phyloP scores from a whole-genome alignment of 495 filamentous ascomycete species.

The Parathielavia hyrcaniae region DNA sequence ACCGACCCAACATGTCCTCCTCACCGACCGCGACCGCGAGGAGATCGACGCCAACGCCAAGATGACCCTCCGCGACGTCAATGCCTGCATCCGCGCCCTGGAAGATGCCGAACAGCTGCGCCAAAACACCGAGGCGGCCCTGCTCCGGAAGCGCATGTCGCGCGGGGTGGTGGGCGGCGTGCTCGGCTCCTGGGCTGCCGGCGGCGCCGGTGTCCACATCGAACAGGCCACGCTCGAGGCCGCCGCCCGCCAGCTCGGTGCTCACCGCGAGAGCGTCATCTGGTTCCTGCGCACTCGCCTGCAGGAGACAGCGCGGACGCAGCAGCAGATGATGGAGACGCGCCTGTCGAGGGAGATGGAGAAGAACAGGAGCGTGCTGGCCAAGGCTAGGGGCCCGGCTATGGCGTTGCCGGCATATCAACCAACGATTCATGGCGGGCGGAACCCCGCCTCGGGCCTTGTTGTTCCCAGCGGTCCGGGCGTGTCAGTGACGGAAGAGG shows the following conservation, averaged over 20 bases:
- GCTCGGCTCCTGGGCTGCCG: slow-evolving; percentile 69
- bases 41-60: slow-evolving; percentile 81
- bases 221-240: slow-evolving; percentile 70
- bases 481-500: slow-evolving; percentile 35
- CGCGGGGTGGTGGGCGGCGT: slow-evolving; percentile 54
- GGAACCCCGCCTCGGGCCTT: slow-evolving; percentile 4
- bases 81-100: slow-evolving; percentile 66
- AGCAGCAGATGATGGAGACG: slow-evolving; percentile 87
- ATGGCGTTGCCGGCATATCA: slow-evolving; percentile 12
- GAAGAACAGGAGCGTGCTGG: slow-evolving; percentile 78
- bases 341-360: slow-evolving; percentile 76
- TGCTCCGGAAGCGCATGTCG: slow-evolving; percentile 65
- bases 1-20: slow-evolving; percentile 37
- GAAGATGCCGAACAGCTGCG: slow-evolving; percentile 76
- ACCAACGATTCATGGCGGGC: slow-evolving; percentile 11
- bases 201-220: slow-evolving; percentile 37
- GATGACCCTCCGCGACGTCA: slow-evolving; percentile 72
- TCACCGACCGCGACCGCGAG: slow-evolving; percentile 66
- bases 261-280: slow-evolving; percentile 71
- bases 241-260: slow-evolving; percentile 50
- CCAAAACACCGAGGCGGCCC: slow-evolving; percentile 58
- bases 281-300: slow-evolving; percentile 71
- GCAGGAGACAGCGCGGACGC: slow-evolving; percentile 66
- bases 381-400: slow-evolving; percentile 49
- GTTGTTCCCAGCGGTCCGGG: slow-evolving; percentile 14